A percentile compares a stretch with the other conserved stretches of the same genome.
Evolutionary conservation across 2,329 filamentous ascomycete species (phyloP).

Genomic region (Emergomyces orientalis): DNA sequence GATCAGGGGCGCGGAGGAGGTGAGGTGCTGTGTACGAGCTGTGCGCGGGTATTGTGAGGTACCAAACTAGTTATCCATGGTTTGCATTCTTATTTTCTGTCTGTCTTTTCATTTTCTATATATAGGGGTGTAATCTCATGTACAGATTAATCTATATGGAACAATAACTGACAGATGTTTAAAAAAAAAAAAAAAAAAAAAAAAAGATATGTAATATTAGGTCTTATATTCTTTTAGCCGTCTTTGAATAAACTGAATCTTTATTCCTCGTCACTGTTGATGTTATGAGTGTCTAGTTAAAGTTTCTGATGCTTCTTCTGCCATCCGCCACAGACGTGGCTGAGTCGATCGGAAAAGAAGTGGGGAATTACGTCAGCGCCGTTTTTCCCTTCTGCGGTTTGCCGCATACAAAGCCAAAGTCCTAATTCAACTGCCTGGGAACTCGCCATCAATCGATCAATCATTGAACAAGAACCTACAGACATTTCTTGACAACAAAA

Average conservation of each 20-base stretch:
- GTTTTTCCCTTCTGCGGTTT: background rate
- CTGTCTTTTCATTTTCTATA: background rate
- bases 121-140: background rate
- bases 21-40: background rate
- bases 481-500: background rate
- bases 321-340: background rate
- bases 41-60: background rate
- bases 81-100: background rate
- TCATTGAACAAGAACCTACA: background rate
- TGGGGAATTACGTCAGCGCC: background rate
- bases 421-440: background rate
- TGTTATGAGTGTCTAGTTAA: no score
- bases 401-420: background rate
- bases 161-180: background rate
- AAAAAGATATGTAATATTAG: background rate
- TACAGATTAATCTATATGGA: background rate
- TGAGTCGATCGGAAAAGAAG: background rate
- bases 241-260: no score
- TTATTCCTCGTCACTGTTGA: no score
- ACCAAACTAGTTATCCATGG: background rate
- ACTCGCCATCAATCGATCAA: background rate
- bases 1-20: conserved; percentile 1
- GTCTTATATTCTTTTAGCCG: no score
- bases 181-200: no score
- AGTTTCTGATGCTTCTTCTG: no score